A percentile compares a stretch with the other conserved stretches of the same genome.
Conservation (phyloP, 2,329 filamentous ascomycete species). For the Cercospora zeae-maydis region DNA sequence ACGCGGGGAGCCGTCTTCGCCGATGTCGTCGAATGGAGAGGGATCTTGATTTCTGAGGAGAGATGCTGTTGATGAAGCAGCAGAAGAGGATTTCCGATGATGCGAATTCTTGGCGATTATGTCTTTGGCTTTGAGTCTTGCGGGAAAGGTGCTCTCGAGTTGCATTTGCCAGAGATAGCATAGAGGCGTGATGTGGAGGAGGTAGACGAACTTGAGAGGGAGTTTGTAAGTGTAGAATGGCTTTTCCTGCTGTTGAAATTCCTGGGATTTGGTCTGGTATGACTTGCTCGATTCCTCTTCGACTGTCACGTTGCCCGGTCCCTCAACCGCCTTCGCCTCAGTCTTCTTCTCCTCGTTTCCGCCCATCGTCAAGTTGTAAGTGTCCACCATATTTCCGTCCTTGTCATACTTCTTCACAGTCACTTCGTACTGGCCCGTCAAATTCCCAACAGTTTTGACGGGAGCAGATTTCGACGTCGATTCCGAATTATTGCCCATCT, state of each 20-base stretch:
- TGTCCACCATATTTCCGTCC: background rate
- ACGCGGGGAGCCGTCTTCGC: background rate
- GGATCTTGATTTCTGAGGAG: background rate
- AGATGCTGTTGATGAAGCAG: background rate
- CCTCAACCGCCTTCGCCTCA: background rate
- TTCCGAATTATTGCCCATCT: background rate
- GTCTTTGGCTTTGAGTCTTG: background rate
- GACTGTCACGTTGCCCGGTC: background rate
- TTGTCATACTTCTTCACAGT: background rate
- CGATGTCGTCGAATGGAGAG: background rate
- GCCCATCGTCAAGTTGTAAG: background rate
- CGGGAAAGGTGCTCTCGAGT: conserved; percentile 21
- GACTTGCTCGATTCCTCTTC: background rate
- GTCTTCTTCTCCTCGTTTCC: background rate
- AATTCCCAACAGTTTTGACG: background rate
- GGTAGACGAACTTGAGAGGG: conserved; percentile 6
- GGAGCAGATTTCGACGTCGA: background rate
- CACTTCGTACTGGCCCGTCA: background rate
- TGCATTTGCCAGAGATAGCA: conserved; percentile 22
- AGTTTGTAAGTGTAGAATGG: conserved; percentile 14
- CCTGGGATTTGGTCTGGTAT: background rate
- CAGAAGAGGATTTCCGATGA: background rate
- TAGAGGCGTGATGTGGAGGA: conserved; percentile 2
- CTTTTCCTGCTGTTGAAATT: background rate
- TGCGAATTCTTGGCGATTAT: background rate